Base-by-base conservation (phyloP, 192 early-diverging fungal genomes). In the Chytriomyces confervae region DNA sequence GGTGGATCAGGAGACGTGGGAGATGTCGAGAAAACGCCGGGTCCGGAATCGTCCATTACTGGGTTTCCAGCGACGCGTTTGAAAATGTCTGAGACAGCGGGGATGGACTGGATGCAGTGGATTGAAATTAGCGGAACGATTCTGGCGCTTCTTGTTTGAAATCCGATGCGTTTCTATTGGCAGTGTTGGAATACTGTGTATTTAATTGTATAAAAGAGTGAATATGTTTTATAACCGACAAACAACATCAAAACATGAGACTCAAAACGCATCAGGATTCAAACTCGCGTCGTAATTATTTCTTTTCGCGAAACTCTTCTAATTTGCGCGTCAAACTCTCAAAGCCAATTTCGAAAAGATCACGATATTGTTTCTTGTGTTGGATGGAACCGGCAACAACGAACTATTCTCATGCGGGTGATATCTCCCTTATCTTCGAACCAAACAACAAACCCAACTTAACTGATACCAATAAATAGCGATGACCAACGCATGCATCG, bases 381-480 rank as follows among this genome's bases (percentile, higher is more conserved):
- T 24, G 86, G 88, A 46, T 90, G 89, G 89, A 85, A n/a, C 83
- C 3, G 69, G 79, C 27, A 88, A 89, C 75, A 90, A 86, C 69
- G 89, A 90, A 74, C 82, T 90, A 11, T 90, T 76, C 51, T 87
- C 89, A n/a, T 82, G 77, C 69, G 84, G 87, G 87, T 88, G 82
- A 67, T 48, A 29, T 18, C 62, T 27, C 3, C 45, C n/a, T n/a
- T n/a, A n/a, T n/a, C n/a, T n/a, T n/a, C n/a, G n/a, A n/a, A n/a
- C n/a, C n/a, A n/a, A n/a, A n/a, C n/a, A n/a, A n/a, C n/a, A n/a
- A n/a, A n/a, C n/a, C n/a, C 43, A 65, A 20, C 60, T 7, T 3
- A 5, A 48, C 66, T 6, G 13, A 1, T 18, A n/a, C 62, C 62
- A 60, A 10, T 7, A 50, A 50, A 24, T 53, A 85, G 86, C 7